Evolutionary conservation across 73 alveolate genomes (phyloP).

Genomic region (Effrenium voratum): DNA sequence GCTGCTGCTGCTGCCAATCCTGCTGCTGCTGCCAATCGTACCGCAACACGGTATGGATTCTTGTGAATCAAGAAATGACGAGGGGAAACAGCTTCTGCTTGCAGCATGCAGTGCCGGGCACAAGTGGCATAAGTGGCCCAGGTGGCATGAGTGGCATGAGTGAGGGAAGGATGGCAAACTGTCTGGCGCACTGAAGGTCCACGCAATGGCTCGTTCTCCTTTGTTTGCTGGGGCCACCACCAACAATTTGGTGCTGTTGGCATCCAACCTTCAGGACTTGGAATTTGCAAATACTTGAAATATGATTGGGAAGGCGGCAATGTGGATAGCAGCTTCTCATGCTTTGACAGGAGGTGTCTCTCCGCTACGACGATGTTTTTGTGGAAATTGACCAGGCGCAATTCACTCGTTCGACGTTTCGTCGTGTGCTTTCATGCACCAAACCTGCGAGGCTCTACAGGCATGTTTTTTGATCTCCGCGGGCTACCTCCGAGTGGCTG

Average conservation of each 20-base stretch:
- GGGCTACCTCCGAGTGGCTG: slow-evolving; percentile 36
- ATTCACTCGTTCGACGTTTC: too few species aligned
- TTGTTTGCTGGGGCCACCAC: slow-evolving; percentile 67
- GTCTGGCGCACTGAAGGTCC: slow-evolving; percentile 32
- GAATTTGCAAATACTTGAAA: not conserved
- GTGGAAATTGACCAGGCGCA: slow-evolving; percentile 77
- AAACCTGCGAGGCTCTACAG: slow-evolving; percentile 28
- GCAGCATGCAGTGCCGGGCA: not conserved
- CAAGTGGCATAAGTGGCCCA: not conserved
- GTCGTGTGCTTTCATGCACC: not conserved
- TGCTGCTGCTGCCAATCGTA: not conserved
- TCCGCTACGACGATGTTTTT: slow-evolving; percentile 80
- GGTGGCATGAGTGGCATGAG: not conserved
- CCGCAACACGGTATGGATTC: not conserved
- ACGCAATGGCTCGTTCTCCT: slow-evolving; percentile 46
- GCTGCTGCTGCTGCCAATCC: not conserved
- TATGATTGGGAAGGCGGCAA: not conserved
- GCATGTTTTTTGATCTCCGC: slow-evolving; percentile 75
- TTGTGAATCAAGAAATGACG: not conserved
- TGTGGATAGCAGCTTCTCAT: not conserved
- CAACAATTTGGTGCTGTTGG: slow-evolving; percentile 55
- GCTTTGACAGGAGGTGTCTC: slow-evolving; percentile 13
- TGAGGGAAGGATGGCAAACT: not conserved
- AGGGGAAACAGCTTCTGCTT: too few species aligned
- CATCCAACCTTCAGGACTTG: slow-evolving; percentile 47